phyloP scores from a whole-genome alignment of 2,329 filamentous ascomycete species.

The Aspergillus melleus region DNA sequence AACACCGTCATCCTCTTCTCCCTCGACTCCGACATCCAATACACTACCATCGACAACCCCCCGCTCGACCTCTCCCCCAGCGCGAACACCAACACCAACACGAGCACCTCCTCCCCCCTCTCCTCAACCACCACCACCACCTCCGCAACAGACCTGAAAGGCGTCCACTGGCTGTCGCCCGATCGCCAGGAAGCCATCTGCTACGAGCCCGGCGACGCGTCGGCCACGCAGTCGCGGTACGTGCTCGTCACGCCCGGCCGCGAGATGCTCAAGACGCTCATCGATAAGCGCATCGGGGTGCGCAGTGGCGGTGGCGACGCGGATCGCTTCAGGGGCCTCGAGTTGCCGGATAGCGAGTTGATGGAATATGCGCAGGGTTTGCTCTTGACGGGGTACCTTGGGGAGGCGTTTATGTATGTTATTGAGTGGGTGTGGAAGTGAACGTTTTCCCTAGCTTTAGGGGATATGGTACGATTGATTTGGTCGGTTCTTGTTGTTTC shows the following conservation, averaged over 20 bases:
- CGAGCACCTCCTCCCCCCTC: conserved; percentile 4
- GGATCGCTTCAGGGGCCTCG: conserved; percentile 23
- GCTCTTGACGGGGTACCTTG: conserved; percentile 25
- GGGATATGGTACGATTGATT: too few relatives aligned
- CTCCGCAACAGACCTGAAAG: not conserved
- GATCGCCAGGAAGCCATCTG: conserved; percentile 25
- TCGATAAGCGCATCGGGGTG: conserved; percentile 27
- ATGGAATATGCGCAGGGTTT: conserved; percentile 33
- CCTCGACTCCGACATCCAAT: conserved; percentile 27
- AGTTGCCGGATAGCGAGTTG: conserved; percentile 25
- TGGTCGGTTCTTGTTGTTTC: not conserved
- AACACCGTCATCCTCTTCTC: conserved; percentile 34
- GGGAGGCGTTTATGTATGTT: conserved; percentile 34
- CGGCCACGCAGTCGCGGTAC: conserved; percentile 19
- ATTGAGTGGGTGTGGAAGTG: conserved; percentile 31
- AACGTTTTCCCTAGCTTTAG: too few relatives aligned
- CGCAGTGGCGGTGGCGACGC: conserved; percentile 23
- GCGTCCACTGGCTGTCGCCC: conserved; percentile 27
- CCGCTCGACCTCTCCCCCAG: not conserved
- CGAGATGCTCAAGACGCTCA: conserved; percentile 26
- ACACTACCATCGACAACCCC: conserved; percentile 20
- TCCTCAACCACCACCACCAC: conserved; percentile 8
- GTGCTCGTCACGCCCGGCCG: conserved; percentile 29
- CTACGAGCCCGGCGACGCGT: conserved; percentile 11
- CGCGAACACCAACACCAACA: not conserved